Percentiles rank a stretch among this genome's conserved stretches.
Conservation (phyloP, 306 rosid genomes). For the Gleditsia sinensis region DNA sequence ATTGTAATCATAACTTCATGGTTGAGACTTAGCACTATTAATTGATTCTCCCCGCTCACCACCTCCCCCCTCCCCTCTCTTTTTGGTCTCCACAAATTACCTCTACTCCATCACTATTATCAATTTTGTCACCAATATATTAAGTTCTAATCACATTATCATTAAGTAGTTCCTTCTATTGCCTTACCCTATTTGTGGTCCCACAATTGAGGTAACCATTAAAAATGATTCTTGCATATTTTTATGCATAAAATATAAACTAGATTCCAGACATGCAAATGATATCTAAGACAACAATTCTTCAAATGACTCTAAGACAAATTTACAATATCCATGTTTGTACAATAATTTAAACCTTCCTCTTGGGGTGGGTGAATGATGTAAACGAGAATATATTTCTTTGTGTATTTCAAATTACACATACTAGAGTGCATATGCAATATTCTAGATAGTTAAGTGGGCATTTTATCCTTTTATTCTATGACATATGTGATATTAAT, state of each 20-base stretch:
- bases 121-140: slow-evolving; percentile 7
- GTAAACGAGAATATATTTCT: not conserved
- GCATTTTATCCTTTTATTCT: slow-evolving; percentile 6
- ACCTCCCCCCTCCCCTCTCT: too few species aligned
- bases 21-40: slow-evolving; percentile 10
- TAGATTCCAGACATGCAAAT: not conserved
- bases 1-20: slow-evolving; percentile 1
- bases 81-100: not conserved
- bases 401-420: not conserved
- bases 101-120: slow-evolving; percentile 1
- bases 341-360: not conserved
- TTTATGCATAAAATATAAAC: not conserved
- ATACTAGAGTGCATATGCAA: slow-evolving; percentile 9
- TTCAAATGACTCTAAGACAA: slow-evolving; percentile 10
- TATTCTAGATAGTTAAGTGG: not conserved
- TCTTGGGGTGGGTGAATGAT: not conserved
- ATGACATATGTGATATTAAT: slow-evolving; percentile 3
- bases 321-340: not conserved
- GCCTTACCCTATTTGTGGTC: slow-evolving; percentile 4
- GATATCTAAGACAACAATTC: not conserved
- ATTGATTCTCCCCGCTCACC: not conserved
- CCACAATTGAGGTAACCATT: not conserved
- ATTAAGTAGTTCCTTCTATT: not conserved
- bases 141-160: slow-evolving; percentile 11
- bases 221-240: not conserved